phyloP scores from a whole-genome alignment of 257 asterid genomes.

The Gentiana macrophylla region DNA sequence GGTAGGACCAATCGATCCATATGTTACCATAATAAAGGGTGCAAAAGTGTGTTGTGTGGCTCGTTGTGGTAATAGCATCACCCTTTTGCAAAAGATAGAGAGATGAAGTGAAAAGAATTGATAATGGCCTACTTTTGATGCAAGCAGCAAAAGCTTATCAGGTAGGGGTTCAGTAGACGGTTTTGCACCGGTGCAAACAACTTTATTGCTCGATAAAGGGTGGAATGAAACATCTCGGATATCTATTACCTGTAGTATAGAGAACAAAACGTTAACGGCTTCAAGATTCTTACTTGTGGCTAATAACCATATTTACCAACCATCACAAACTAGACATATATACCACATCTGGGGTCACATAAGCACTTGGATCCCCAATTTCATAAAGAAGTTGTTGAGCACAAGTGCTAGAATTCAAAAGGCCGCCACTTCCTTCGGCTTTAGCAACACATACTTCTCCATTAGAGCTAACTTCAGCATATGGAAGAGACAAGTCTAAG shows the following conservation, averaged over 20 bases:
- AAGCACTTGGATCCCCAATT: conserved; percentile 87
- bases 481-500: conserved; percentile 82
- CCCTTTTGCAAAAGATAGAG: background rate
- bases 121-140: conserved; percentile 48
- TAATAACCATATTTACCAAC: conserved; percentile 5
- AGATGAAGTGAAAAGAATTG: no score
- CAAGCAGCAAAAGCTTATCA: conserved; percentile 57
- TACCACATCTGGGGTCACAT: conserved; percentile 94
- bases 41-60: no score
- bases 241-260: conserved; percentile 52
- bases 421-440: conserved; percentile 71
- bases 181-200: conserved; percentile 86
- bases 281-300: conserved; percentile 5
- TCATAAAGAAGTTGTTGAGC: conserved; percentile 97
- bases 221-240: conserved; percentile 64
- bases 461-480: conserved; percentile 63
- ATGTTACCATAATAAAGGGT: no score
- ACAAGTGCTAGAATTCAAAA: conserved; percentile 64
- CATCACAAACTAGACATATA: background rate
- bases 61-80: no score
- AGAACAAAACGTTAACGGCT: conserved; percentile 15
- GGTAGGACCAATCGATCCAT: no score
- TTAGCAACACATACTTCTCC: conserved; percentile 74
- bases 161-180: conserved; percentile 49
- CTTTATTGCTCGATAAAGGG: conserved; percentile 52